Evolutionary conservation across 441 rosid species (phyloP), one percentile per base, ranked within the genome.

Genomic region (Biscutella laevigata): DNA sequence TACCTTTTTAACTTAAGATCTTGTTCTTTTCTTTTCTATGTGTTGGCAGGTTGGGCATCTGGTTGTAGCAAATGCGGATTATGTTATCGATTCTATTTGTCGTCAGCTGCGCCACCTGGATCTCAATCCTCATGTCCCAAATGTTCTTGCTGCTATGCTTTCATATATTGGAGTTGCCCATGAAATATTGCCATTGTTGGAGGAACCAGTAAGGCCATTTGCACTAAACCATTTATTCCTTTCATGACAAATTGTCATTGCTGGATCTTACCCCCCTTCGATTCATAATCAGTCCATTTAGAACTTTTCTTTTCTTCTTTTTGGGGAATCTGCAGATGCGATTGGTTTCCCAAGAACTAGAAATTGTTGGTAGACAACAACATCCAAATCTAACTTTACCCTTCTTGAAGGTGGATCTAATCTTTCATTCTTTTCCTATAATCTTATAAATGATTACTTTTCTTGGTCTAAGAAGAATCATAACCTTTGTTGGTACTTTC

Each of bases 141-240:
- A 71, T 79, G 99, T 92, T 61, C 91, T 92, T 64, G 94, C 99
- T 63, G 82, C 95, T 38, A 69, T 92, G 88, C 97, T 92, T 73
- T 92, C 99, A 43, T 88, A 82, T 67, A 68, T 92, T 26, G 97
- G 99, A 57, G 85, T 82, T 49, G 95, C 95, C 36, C 63, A 74
- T 56, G 83, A 86, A 62, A 78, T 86, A 43, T 44, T 92, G 73
- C 94, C 95, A 49, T 65, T 88, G 66, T 59, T 92, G 71, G 97
- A 86, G 68, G 99, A 92, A 77, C 95, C 95, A 74, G 99, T 92
- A 79, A 52, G 63, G 34, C 49, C 41, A 16, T 55, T 27, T 54
- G 54, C 42, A 34, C 45, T 36, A 24, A n/a, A 32, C 22, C 42
- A 33, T 59, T 24, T 38, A n/a, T 17, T 16, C n/a, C 6, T 41